Base-by-base conservation (phyloP, 2,329 filamentous ascomycete species). In the Penicillium olsonii region DNA sequence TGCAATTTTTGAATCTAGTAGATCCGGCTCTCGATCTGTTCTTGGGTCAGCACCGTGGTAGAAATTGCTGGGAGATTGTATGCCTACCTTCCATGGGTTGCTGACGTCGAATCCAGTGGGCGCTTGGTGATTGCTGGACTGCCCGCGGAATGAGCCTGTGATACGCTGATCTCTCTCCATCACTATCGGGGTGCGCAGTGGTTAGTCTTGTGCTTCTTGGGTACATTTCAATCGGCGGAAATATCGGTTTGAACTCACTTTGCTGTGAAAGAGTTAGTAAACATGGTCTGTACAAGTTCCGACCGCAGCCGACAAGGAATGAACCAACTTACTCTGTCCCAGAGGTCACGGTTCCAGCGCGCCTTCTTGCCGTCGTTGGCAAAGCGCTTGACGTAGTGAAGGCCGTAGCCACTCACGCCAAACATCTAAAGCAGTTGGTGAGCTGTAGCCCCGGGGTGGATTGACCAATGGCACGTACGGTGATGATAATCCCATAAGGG, bases 101-200 rank as follows among this genome's bases (percentile, higher is more conserved):
- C 80, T 86, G 63, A 85, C 67, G 70, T 85, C 83, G 71, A 86
- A 87, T 53, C 83, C 83, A 48, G 75, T 69, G 22, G 83, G 83
- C 24, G 84, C 84, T 50, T 73, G 69, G 39, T 77, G 73, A 55
- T 77, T 80, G 69, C 83, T 81, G 48, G 81, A 81, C 66, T 87
- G 84, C 52, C 82, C 83, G 71, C 84, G 75, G 62, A 78, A 63
- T 55, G 75, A 79, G 45, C 84, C 84, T 34, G 84, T 87, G 61
- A 87, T 74, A 55, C 84, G 73, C 63, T 78, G 71, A 67, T 87
- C 84, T 68, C 84, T 77, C 62, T 85, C 81, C 82, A 86, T 84
- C 84, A 87, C 84, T 87, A 67, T 53, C 27, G 11, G 43, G 42
- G 20, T 14, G 42, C 14, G 42, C 40, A 42, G 53, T 67, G 56